phyloP scores from a whole-genome alignment of 2,329 filamentous ascomycete genomes.

The Botryotinia narcissicola region DNA sequence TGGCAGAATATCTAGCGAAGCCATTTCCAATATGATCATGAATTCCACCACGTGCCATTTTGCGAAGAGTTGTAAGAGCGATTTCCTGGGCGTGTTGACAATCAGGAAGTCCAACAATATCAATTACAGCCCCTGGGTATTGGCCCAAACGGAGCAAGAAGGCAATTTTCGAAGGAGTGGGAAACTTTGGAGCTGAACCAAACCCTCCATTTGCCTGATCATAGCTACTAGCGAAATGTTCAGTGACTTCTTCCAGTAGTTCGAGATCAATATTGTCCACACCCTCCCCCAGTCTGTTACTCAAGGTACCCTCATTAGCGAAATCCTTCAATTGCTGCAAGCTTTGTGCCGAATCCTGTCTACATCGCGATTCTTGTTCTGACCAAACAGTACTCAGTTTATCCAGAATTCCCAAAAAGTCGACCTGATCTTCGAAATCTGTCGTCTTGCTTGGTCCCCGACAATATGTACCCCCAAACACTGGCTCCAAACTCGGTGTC shows the following conservation, averaged over 20 bases:
- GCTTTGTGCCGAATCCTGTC: slow-evolving; percentile 80
- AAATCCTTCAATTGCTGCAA: slow-evolving; percentile 80
- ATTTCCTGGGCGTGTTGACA: slow-evolving; percentile 72
- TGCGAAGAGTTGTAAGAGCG: slow-evolving; percentile 75
- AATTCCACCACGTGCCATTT: slow-evolving; percentile 71
- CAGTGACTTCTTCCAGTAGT: slow-evolving; percentile 84
- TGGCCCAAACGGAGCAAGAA: slow-evolving; percentile 75
- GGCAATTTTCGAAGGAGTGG: slow-evolving; percentile 79
- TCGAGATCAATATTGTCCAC: slow-evolving; percentile 82
- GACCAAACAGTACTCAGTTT: slow-evolving; percentile 77
- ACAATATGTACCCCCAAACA: slow-evolving; percentile 97
- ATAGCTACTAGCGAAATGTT: slow-evolving; percentile 76
- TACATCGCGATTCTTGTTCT: slow-evolving; percentile 78
- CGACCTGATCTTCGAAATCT: slow-evolving; percentile 56
- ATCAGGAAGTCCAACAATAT: slow-evolving; percentile 84
- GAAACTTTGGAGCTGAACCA: slow-evolving; percentile 77
- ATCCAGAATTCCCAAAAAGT: slow-evolving; percentile 77
- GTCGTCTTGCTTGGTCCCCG: slow-evolving; percentile 51
- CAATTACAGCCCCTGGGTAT: slow-evolving; percentile 69
- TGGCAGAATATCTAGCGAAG: slow-evolving; percentile 84
- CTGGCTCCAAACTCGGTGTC: slow-evolving; percentile 86
- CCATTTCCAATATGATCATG: slow-evolving; percentile 76
- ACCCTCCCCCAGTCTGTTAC: slow-evolving; percentile 41
- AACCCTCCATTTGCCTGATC: slow-evolving; percentile 81
- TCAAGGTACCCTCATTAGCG: slow-evolving; percentile 78